Conservation (phyloP, 78 protist species). For the Dictyostelium firmibasis region DNA sequence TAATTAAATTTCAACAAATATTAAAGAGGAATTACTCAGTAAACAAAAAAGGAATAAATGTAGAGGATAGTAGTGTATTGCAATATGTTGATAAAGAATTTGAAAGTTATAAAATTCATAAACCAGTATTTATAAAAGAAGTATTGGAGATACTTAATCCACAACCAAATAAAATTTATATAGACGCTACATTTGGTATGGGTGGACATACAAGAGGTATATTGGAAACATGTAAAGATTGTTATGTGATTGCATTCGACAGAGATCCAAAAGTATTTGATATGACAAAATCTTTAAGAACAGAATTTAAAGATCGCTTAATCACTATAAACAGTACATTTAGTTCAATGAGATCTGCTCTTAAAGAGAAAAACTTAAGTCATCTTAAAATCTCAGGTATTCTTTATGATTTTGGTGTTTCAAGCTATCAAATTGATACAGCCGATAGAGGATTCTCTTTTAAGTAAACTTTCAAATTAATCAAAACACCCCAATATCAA, state of each 20-base stretch:
- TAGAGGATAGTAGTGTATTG: not conserved
- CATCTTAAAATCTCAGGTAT: slow-evolving; percentile 28
- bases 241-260: slow-evolving; percentile 63
- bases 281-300: slow-evolving; percentile 18
- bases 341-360: not conserved
- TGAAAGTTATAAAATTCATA: slow-evolving; percentile 39
- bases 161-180: not conserved
- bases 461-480: not conserved
- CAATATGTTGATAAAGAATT: not conserved
- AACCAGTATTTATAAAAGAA: slow-evolving; percentile 49
- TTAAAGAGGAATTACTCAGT: not conserved
- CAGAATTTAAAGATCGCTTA: slow-evolving; percentile 24
- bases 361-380: not conserved
- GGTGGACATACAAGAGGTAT: slow-evolving; percentile 56
- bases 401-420: slow-evolving; percentile 52
- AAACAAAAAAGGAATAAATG: not conserved
- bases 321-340: slow-evolving; percentile 33
- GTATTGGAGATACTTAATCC: slow-evolving; percentile 14
- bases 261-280: slow-evolving; percentile 66
- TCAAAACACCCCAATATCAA: not conserved
- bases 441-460: slow-evolving; percentile 70
- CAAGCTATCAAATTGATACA: slow-evolving; percentile 43
- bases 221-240: slow-evolving; percentile 7
- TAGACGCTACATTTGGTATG: slow-evolving; percentile 61
- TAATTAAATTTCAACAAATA: not conserved